Evolutionary conservation across 306 rosid species (phyloP), one percentile per base, ranked within the genome.

Genomic region (Vigna hirtella): DNA sequence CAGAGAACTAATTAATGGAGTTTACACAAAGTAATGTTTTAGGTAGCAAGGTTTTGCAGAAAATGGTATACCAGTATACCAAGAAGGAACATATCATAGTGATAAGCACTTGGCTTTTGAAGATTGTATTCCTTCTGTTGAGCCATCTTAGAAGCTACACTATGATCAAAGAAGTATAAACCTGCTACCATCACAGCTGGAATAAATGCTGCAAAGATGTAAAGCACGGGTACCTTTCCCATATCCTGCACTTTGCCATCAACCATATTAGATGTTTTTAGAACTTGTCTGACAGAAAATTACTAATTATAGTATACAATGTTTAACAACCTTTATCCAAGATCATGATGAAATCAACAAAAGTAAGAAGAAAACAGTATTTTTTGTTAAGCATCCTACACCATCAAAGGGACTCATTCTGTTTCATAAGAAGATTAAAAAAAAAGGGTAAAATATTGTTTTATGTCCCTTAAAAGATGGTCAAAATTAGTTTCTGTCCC

Each of bases 111-210:
- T 69, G 92, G 97, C 24, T 89, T 93, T 82, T 90, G 88, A 42
- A 90, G 88, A 79, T 93, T 93, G 63, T 85, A 93, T 77, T 93
- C 97, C 84, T 90, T 91, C 70, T 93, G 96, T 26, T 93, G 97
- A 32, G 93, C 89, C 89, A 93, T 32, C 78, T 93, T 91, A 14
- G 97, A 86, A 72, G 97, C 97, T 5, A 93, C 97, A 55, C 89
- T 86, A 14, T 93, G 97, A 80, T 93, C 93, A 48, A 93, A 93
- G 78, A 90, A 93, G 81, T 93, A 93, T 50, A 90, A 89, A 59
- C 91, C 89, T 0, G 97, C 92, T 52, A 93, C 77, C 97, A 93
- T 93, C 58, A 89, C 15, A 13, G 97, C 97, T 12, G 93, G 97
- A 73, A 90, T 20, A 63, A 90, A 28, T 32, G 97, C 96, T 2